A percentile compares a stretch with the other conserved stretches of the same genome.
phyloP scores from a whole-genome alignment of 495 filamentous ascomycete species.

The Penicillium chermesinum region DNA sequence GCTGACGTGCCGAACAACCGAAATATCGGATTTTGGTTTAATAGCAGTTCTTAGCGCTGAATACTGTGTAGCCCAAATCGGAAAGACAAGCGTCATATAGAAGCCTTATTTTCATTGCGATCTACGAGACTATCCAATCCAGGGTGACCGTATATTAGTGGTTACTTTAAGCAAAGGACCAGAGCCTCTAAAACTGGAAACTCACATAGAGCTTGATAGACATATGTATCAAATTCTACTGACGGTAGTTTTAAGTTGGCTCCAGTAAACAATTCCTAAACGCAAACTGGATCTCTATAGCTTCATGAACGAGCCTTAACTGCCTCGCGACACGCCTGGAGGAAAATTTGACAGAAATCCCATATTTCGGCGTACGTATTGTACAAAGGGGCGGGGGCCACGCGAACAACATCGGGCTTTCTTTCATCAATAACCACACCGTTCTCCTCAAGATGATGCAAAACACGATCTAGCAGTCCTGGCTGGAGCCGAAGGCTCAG shows the following conservation, averaged over 20 bases:
- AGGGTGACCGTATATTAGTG: too few relatives aligned
- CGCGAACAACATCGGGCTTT: constrained; percentile 81
- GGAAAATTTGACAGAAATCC: constrained; percentile 59
- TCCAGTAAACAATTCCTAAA: background rate
- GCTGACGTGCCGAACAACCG: constrained; percentile 17
- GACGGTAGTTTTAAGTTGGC: too few relatives aligned
- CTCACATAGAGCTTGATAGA: too few relatives aligned
- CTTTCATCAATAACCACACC: constrained; percentile 84
- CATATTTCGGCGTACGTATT: constrained; percentile 79
- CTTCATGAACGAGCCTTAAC: constrained; percentile 17
- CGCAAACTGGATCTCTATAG: background rate
- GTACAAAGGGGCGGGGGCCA: constrained; percentile 89
- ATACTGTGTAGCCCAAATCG: too few relatives aligned
- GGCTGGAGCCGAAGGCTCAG: constrained; percentile 66
- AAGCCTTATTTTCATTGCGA: too few relatives aligned
- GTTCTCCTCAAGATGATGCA: constrained; percentile 60
- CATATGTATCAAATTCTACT: too few relatives aligned
- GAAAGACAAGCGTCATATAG: too few relatives aligned
- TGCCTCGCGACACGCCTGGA: constrained; percentile 33
- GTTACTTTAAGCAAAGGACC: too few relatives aligned
- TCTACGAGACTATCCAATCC: too few relatives aligned
- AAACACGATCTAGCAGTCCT: constrained; percentile 64
- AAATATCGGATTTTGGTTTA: too few relatives aligned
- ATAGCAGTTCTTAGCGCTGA: too few relatives aligned
- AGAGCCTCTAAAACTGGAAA: too few relatives aligned